Conservation (phyloP, 352 stramenopile species). For the Chrysophaeum taylorii region DNA sequence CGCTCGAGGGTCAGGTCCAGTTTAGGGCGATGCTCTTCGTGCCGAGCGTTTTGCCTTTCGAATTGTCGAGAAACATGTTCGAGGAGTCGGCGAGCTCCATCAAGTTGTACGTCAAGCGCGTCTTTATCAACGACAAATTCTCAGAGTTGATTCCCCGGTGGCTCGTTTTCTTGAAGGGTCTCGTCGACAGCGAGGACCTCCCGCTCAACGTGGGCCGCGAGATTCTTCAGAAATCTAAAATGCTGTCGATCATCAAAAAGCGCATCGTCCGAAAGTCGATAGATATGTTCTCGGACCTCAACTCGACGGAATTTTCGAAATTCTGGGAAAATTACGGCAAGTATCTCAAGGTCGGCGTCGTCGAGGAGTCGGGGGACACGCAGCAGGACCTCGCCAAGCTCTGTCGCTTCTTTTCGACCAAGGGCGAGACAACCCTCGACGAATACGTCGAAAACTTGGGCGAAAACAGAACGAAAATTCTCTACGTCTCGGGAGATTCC, state of each 20-base stretch:
- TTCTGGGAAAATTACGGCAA: slow-evolving; percentile 69
- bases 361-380: slow-evolving; percentile 58
- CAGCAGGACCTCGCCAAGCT: slow-evolving; percentile 50
- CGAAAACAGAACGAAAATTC: slow-evolving; percentile 56
- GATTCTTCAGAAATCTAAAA: slow-evolving; percentile 65
- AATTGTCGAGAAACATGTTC: slow-evolving; percentile 65
- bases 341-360: slow-evolving; percentile 64
- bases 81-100: slow-evolving; percentile 54
- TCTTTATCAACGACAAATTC: slow-evolving; percentile 74
- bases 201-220: slow-evolving; percentile 63
- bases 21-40: slow-evolving; percentile 61
- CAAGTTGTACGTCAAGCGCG: slow-evolving; percentile 64
- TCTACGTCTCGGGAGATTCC: slow-evolving; percentile 60
- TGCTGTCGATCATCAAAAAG: slow-evolving; percentile 65
- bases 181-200: slow-evolving; percentile 64
- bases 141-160: slow-evolving; percentile 60
- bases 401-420: slow-evolving; percentile 49
- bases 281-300: slow-evolving; percentile 61
- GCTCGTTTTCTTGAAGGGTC: slow-evolving; percentile 49
- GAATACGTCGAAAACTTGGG: slow-evolving; percentile 56
- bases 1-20: slow-evolving; percentile 62
- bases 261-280: slow-evolving; percentile 58
- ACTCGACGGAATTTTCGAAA: slow-evolving; percentile 35
- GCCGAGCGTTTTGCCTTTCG: slow-evolving; percentile 55
- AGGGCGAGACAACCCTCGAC: slow-evolving; percentile 40